Base-by-base conservation (phyloP, 129 eudicot genomes). In the Ambrosia artemisiifolia region DNA sequence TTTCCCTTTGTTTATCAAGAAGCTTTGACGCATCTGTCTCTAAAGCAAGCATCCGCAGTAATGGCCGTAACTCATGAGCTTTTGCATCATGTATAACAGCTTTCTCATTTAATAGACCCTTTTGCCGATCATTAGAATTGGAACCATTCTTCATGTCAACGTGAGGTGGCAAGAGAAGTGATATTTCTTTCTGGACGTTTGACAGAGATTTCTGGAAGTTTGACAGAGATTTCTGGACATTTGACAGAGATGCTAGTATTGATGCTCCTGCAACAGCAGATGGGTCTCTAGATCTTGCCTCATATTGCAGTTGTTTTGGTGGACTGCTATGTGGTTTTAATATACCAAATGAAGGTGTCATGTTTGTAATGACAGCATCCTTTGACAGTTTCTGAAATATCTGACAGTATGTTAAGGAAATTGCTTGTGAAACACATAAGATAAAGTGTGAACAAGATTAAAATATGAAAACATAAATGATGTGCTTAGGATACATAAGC, bases 221-320 rank as follows among this genome's bases (percentile, higher is more conserved):
- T 3, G 97, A 84, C 28, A 24, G 28, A 24, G 28, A 24, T 24
- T 24, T 24, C 28, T 24, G 28, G 28, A 24, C 28, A 24, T 82
- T 86, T 3, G 97, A 84, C 34, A 86, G 66, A 20, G 97, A 84
- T 46, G 94, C 94, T 65, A 92, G 69, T 59, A 88, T 83, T 28
- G 97, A 83, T 13, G 97, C 97, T 71, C 91, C 97, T 30, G 97
- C 85, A 76, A 84, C 94, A 34, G 91, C 81, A 47, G 96, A 88
- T 4, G 97, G 78, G 51, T 88, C 97, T 70, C 88, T 73, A 76
- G 87, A 76, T 79, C 85, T 83, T 75, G 89, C 75, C 67, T 83
- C 87, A n/a, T 77, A 73, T 5, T 81, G 93, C 51, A 82, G 67
- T 32, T 88, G 88, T 35, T 86, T 86, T 47, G 87, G 53, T 16